These are phyloP conservation scores for Emergomyces orientalis DNA, from an alignment of 2,329 filamentous ascomycete species.

Conservation along the genomic window DNA sequence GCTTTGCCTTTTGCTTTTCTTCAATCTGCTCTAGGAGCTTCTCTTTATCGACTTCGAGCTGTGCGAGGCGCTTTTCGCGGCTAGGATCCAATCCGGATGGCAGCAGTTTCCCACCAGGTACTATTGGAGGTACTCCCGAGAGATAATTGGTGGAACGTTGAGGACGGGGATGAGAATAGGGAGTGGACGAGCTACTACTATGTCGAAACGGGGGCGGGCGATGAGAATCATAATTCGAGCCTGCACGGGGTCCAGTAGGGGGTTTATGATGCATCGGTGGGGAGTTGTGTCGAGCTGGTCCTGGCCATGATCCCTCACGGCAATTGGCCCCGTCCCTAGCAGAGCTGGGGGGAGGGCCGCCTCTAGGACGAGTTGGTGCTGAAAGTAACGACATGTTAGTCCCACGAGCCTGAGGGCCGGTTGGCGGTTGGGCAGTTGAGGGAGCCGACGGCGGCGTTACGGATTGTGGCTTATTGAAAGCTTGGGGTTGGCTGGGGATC, in stretches of 20 bases:
- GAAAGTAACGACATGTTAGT: constrained; percentile 34
- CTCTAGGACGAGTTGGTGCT: constrained; percentile 40
- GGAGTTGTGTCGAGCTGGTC: constrained; percentile 29
- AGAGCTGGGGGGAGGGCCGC: constrained; percentile 18
- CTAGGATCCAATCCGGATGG: constrained; percentile 31
- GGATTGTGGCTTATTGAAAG: constrained; percentile 18
- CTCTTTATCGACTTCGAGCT: constrained; percentile 38
- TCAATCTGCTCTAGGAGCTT: constrained; percentile 37
- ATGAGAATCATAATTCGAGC: constrained; percentile 23
- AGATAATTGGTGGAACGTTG: constrained; percentile 35
- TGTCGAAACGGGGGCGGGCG: constrained; percentile 30
- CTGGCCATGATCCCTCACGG: constrained; percentile 27
- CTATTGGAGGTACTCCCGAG: constrained; percentile 29
- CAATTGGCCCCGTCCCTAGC: constrained; percentile 9
- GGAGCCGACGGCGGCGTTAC: constrained; percentile 31
- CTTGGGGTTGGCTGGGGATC: constrained; percentile 23
- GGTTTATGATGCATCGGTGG: constrained; percentile 23
- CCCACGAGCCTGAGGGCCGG: constrained; percentile 30
- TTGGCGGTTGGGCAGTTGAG: constrained; percentile 28
- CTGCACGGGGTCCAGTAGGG: constrained; percentile 31
- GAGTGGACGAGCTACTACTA: constrained; percentile 28
- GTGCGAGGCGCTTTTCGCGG: constrained; percentile 37
- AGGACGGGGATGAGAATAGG: constrained; percentile 27
- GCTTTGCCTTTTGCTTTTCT: constrained; percentile 37
- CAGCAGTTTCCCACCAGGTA: constrained; percentile 36